Base-by-base conservation (phyloP, 495 filamentous ascomycete genomes). In the Penicillium manginii region DNA sequence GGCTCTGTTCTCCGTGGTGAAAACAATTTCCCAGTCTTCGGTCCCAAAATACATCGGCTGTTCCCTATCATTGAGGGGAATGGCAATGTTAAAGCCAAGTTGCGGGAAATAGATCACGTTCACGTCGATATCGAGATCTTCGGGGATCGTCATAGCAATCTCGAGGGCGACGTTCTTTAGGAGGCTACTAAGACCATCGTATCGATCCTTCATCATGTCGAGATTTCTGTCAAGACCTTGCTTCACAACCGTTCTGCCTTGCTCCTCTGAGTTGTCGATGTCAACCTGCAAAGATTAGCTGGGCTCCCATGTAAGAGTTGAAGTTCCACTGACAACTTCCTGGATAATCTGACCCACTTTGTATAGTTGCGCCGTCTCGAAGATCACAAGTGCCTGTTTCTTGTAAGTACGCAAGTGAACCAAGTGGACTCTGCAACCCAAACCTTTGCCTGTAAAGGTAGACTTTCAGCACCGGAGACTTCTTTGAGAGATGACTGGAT, bases 61-160 rank as follows among this genome's bases (percentile, higher is more conserved):
- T 0, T 88, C 87, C 7, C 78, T 69, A 17, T 79, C 74, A 63
- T 92, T 84, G 11, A 89, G 70, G 1, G 83, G 81, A 21, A 97
- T 86, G 0, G 88, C 86, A 22, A 92, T 89, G 17, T 97, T 83
- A 72, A 96, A 98, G 2, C 94, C 96, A 14, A 97, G 82, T 66
- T 96, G 91, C 10, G 92, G 92, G 62, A 97, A 91, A 69, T 93
- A 93, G 19, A 96, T 88, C 50, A 89, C 86, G 55, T 90, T 91
- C 73, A 97, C 62, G 67, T 86, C 74, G 55, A 86, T 67, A 73
- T 81, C 73, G 68, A 89, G 63, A 61, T 77, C 63, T 57, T 76
- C 75, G 0, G 94, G 93, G 12, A 93, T 76, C 1, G 79, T 82
- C 11, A 66, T 70, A 4, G 84, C 80, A 51, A 96, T 77, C 5